Evolutionary conservation across 352 stramenopile genomes (phyloP), one percentile per base, ranked within the genome.

Genomic region (Elongisporangium anandrum): DNA sequence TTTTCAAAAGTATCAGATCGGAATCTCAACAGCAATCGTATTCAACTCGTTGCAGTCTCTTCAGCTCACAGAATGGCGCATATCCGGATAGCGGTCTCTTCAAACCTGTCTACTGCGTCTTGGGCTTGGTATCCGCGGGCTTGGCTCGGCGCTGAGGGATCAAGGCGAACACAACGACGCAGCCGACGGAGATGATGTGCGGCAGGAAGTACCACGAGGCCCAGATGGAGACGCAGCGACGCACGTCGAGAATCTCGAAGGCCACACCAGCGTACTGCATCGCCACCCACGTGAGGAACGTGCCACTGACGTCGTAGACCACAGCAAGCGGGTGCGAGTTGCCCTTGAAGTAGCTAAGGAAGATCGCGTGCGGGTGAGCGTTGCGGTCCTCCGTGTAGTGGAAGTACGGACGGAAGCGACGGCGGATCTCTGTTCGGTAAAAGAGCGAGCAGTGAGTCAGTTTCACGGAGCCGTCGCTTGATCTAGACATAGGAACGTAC

Each of bases 201-300:
- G 86, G 86, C 12, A 92, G 63, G 64, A 90, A 95, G 65, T 91
- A 92, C 80, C 85, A 92, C 23, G 79, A 88, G 34, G 65, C 70
- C 86, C 86, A 95, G 59, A 93, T 88, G 41, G 65, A 68, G 8
- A 93, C 57, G 59, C 81, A 92, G 56, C 86, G 80, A 51, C 64
- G 81, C 57, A 95, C 69, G 45, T 94, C 79, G 19, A 93, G 65
- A 60, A 93, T 91, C 66, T 92, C 84, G 56, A 95, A 95, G 17
- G 86, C 85, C 47, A 94, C 68, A 38, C 84, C 86, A n/a, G 73
- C 79, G 69, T 95, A 95, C 65, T 95, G 84, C 81, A 95, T 92
- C 49, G 78, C 79, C 15, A 91, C 65, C 86, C 86, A 95, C 63
- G 86, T 94, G 29, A 88, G 70, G 45, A 90, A 68, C 49, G 86